phyloP scores from a whole-genome alignment of 2,329 filamentous ascomycete species.

The Chalaropsis thielavioides region DNA sequence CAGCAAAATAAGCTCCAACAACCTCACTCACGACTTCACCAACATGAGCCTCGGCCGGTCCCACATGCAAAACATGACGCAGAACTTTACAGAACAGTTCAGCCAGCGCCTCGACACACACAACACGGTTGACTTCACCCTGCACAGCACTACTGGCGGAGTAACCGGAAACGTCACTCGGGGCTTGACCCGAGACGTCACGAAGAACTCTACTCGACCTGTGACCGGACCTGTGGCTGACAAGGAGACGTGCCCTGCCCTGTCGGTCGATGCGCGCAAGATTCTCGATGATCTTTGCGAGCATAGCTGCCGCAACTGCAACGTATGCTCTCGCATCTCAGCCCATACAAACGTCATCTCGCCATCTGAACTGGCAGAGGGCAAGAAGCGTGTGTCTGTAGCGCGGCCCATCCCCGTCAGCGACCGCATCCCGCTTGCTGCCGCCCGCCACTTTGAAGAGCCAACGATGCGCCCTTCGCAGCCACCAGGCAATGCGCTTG shows the following conservation, averaged over 20 bases:
- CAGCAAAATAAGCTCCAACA: conserved; percentile 15
- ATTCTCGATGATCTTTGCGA: conserved; percentile 40
- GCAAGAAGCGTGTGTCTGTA: conserved; percentile 47
- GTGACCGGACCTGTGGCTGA: background rate
- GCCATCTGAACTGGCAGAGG: conserved; percentile 26
- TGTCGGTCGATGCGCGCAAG: conserved; percentile 38
- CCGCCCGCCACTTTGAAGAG: conserved; percentile 28
- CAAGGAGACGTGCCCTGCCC: conserved; percentile 28
- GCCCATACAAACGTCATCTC: conserved; percentile 29
- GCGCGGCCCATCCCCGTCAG: conserved; percentile 53
- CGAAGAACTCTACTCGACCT: background rate
- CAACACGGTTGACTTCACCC: conserved; percentile 13
- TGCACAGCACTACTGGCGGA: conserved; percentile 7
- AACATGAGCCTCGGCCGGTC: conserved; percentile 18
- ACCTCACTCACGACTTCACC: conserved; percentile 19
- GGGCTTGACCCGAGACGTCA: conserved; percentile 1
- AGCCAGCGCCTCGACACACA: conserved; percentile 17
- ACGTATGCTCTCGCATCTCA: conserved; percentile 41
- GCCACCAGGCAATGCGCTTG: conserved; percentile 56
- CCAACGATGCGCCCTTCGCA: conserved; percentile 51
- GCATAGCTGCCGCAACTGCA: conserved; percentile 43
- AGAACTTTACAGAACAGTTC: conserved; percentile 18
- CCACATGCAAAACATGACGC: conserved; percentile 9
- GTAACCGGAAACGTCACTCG: conserved; percentile 10
- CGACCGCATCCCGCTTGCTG: conserved; percentile 28